phyloP scores from a whole-genome alignment of 2,329 filamentous ascomycete genomes.

The Fusarium mexicanum region DNA sequence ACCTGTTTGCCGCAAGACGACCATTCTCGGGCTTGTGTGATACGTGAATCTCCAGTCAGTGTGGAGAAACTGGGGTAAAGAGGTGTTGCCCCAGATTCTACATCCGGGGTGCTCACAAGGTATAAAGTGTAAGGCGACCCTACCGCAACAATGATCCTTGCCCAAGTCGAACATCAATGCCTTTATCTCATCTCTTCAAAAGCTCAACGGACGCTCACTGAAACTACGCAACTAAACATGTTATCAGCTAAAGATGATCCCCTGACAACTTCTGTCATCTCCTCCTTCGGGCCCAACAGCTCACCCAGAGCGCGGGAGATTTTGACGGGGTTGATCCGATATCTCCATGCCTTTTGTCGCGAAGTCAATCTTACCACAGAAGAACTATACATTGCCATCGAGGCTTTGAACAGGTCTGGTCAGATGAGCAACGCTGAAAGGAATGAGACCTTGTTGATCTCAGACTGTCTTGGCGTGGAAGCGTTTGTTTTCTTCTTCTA shows the following conservation, averaged over 20 bases:
- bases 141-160: fast-evolving
- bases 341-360: neutral
- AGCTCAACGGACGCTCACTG: fast-evolving
- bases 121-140: neutral
- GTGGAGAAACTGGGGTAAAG: neutral
- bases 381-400: neutral
- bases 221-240: neutral
- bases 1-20: fast-evolving
- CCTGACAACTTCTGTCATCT: neutral
- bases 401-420: neutral
- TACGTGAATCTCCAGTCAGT: fast-evolving
- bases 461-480: neutral
- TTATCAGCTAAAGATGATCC: neutral
- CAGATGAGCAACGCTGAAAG: neutral
- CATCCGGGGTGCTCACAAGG: neutral
- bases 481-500: neutral
- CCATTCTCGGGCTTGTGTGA: too few species aligned
- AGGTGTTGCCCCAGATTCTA: neutral
- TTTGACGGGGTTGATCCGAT: neutral
- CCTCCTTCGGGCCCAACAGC: neutral
- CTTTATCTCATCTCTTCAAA: fast-evolving
- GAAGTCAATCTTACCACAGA: neutral
- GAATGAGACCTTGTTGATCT: neutral
- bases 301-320: neutral
- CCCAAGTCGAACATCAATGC: fast-evolving